Evolutionary conservation across 2,329 filamentous ascomycete genomes (phyloP).

Genomic region (Aspergillus glaucus): DNA sequence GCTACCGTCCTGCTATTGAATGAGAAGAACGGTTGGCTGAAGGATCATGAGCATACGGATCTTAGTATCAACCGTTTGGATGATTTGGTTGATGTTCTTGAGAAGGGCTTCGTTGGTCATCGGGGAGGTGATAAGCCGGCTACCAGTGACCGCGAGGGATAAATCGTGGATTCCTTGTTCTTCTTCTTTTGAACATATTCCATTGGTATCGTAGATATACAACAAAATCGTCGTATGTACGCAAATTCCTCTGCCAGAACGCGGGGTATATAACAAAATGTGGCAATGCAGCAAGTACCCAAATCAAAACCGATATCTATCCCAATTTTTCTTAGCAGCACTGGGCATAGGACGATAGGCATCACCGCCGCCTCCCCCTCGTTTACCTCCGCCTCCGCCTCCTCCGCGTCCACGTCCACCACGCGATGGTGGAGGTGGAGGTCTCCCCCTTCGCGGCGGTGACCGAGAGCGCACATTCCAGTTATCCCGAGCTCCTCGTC

Average conservation of each 20-base stretch:
- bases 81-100: constrained; percentile 68
- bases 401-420: constrained; percentile 17
- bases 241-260: not conserved
- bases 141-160: constrained; percentile 6
- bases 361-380: constrained; percentile 14
- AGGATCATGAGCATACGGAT: constrained; percentile 69
- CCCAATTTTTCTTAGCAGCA: constrained; percentile 28
- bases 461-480: constrained; percentile 16
- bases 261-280: not conserved
- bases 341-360: constrained; percentile 29
- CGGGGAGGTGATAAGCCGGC: constrained; percentile 13
- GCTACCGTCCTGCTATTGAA: constrained; percentile 86
- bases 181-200: not conserved
- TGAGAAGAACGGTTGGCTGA: constrained; percentile 67
- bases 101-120: constrained; percentile 62
- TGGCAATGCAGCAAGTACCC: not conserved
- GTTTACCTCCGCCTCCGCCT: constrained; percentile 12
- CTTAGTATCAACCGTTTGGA: constrained; percentile 65
- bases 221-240: not conserved
- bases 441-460: constrained; percentile 14
- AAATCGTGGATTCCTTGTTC: not conserved
- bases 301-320: constrained; percentile 22
- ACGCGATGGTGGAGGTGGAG: constrained; percentile 7
- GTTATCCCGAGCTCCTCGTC: constrained; percentile 9
- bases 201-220: not conserved